phyloP scores from a whole-genome alignment of 2,329 filamentous ascomycete genomes.

The Rosellinia necatrix region DNA sequence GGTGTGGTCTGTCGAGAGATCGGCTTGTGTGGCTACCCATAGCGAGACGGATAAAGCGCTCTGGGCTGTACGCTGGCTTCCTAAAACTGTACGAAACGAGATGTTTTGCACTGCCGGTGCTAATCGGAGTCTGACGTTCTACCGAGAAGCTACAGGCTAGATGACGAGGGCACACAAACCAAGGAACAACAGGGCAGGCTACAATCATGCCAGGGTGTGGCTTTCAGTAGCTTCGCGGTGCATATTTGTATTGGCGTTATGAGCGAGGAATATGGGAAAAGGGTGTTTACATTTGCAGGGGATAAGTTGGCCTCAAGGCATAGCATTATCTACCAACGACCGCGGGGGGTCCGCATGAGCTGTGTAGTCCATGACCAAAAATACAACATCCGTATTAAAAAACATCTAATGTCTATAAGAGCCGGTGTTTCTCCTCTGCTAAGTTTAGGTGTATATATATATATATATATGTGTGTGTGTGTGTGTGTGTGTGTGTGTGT shows the following conservation, averaged over 20 bases:
- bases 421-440: not conserved
- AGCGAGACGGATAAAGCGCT: constrained; percentile 85
- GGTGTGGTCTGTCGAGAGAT: constrained; percentile 88
- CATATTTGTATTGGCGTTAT: constrained; percentile 34
- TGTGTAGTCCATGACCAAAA: too few relatives aligned
- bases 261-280: constrained; percentile 30
- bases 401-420: not conserved
- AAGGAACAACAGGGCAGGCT: not conserved
- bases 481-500: not conserved
- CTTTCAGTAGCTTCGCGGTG: constrained; percentile 23
- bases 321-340: constrained; percentile 5
- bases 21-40: constrained; percentile 87
- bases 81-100: constrained; percentile 69
- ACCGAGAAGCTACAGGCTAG: constrained; percentile 80
- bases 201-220: constrained; percentile 10
- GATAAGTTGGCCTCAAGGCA: constrained; percentile 9
- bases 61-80: constrained; percentile 85
- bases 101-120: constrained; percentile 81
- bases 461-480: not conserved
- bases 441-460: not conserved
- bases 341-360: too few relatives aligned
- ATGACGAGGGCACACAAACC: constrained; percentile 1
- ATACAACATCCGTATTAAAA: too few relatives aligned
- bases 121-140: constrained; percentile 77
- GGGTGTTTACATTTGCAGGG: constrained; percentile 21